A percentile compares a stretch with the other conserved stretches of the same genome.
Conservation (phyloP, 2,329 filamentous ascomycete genomes). For the Huntiella bhutanensis region DNA sequence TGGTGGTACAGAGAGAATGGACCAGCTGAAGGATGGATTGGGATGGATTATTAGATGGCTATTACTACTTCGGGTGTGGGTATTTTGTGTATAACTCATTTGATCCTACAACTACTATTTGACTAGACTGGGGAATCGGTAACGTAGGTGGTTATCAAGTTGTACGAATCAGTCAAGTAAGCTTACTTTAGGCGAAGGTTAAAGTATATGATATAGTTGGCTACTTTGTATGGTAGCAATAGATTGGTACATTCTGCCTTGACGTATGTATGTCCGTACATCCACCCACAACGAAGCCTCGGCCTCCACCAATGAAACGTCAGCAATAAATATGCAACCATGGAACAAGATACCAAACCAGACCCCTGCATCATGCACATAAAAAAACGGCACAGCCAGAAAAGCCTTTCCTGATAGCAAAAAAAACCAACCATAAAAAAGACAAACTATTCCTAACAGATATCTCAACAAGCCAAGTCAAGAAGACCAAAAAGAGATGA, state of each 20-base stretch:
- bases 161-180: no score
- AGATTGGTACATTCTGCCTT: no score
- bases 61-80: background rate
- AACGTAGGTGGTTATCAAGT: no score
- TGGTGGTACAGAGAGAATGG: background rate
- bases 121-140: no score
- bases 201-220: no score
- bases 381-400: background rate
- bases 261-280: no score
- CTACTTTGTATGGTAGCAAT: no score
- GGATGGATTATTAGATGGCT: background rate
- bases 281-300: no score
- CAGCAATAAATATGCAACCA: background rate
- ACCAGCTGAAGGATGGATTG: background rate
- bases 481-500: background rate
- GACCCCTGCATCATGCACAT: background rate
- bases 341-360: background rate
- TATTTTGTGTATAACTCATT: no score
- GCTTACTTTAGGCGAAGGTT: no score
- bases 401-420: background rate
- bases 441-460: background rate
- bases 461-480: background rate
- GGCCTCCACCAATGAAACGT: background rate
- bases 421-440: background rate
- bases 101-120: no score